These are phyloP conservation scores for Willaertia magna DNA, from an alignment of 208 protist species.

Conservation along the genomic window DNA sequence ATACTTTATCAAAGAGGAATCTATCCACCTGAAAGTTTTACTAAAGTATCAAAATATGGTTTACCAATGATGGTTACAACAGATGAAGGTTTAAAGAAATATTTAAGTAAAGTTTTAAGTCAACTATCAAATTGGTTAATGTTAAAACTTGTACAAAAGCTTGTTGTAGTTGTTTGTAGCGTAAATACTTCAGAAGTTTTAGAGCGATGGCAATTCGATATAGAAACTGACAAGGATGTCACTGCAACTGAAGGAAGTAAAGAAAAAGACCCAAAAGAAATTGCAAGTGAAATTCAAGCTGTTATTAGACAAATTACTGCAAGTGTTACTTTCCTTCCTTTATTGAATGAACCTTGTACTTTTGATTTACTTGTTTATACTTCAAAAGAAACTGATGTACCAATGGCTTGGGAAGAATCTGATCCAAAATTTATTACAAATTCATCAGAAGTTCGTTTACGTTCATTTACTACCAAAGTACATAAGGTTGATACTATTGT, in stretches of 20 bases:
- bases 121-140: conserved; percentile 81
- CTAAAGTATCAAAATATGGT: conserved; percentile 79
- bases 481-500: conserved; percentile 68
- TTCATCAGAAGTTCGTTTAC: conserved; percentile 71
- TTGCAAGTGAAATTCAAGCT: conserved; percentile 79
- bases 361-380: conserved; percentile 88
- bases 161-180: conserved; percentile 79
- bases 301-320: conserved; percentile 92
- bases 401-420: conserved; percentile 81
- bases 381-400: conserved; percentile 50
- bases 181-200: conserved; percentile 46
- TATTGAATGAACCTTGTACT: conserved; percentile 57
- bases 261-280: conserved; percentile 47
- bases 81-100: conserved; percentile 78
- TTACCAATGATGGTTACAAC: conserved; percentile 79
- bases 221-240: conserved; percentile 47
- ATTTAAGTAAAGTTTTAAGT: conserved; percentile 81
- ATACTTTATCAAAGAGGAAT: conserved; percentile 92
- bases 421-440: conserved; percentile 82
- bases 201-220: conserved; percentile 91
- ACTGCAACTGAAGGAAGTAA: neutral
- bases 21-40: conserved; percentile 89
- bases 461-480: conserved; percentile 83
- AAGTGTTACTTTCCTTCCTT: conserved; percentile 85
- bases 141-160: conserved; percentile 63